Base-by-base conservation (phyloP, 1,284 basidiomycete species). In the Cutaneotrichosporon cavernicola region DNA sequence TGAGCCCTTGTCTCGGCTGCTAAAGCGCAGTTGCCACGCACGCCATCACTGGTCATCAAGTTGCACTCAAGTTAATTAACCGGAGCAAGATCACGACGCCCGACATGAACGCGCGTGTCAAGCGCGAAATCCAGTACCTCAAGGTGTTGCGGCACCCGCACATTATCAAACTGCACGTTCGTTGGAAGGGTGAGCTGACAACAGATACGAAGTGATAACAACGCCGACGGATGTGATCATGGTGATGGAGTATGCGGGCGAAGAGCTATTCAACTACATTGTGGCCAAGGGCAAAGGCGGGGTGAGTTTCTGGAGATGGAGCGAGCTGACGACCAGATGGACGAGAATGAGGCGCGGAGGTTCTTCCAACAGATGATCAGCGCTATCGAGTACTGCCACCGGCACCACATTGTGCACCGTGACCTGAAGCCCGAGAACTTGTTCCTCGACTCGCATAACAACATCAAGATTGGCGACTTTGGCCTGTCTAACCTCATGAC, bases 331-430 rank as follows among this genome's bases (percentile, higher is more conserved):
- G 9, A 13, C n/a, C 85, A 90, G 70, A 93, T 97, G 90, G 83
- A 87, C 47, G 93, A 96, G 76, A 82, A 85, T 38, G 88, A 89
- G 70, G 92, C 92, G 1, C 86, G 94, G 16, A 85, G 89, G 21
- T 96, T 97, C 85, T 97, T 97, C 83, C 94, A 97, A 77, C 94
- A 97, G 76, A 90, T 97, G 80, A 94, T 97, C 70, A 91, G 90
- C 34, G 94, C 92, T 2, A 92, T 97, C 77, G 92, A 96, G 77
- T 96, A 96, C 82, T 93, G 91, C 70, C 94, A 97, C 81, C 85
- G 89, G 58, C 87, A 94, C 74, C 93, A 94, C 82, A 96, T 97
- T 76, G 93, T 96, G 1, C 94, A 97, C 81, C 89, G 94, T 46
- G 94, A 97, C 79, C 84, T 97, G 61, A 97, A 97, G 79, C 94